These are phyloP conservation scores for Rhizopus arrhizus DNA, from an alignment of 371 early-diverging fungal species.

Conservation along the genomic window DNA sequence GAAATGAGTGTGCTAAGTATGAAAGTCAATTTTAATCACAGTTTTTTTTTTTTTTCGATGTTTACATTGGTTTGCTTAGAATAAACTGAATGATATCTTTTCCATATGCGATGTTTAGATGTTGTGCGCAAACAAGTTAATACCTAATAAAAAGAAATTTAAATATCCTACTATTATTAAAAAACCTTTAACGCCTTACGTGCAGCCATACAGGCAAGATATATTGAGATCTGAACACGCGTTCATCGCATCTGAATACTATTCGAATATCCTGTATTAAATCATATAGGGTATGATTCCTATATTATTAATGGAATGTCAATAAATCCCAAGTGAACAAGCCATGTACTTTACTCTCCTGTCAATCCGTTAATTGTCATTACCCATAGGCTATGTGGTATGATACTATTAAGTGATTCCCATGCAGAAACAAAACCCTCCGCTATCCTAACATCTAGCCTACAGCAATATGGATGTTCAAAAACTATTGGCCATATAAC, in stretches of 20 bases:
- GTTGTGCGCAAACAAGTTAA: constrained; percentile 42
- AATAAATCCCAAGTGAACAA: no score
- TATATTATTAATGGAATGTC: neutral
- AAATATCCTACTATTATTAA: constrained; percentile 11
- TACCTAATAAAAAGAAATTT: constrained; percentile 24
- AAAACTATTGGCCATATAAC: neutral
- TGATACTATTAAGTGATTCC: constrained; percentile 42
- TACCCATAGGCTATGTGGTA: constrained; percentile 49
- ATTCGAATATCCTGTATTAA: constrained; percentile 56
- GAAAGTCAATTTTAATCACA: neutral
- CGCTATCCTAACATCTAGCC: constrained; percentile 25
- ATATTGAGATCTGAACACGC: constrained; percentile 51
- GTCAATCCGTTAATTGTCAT: constrained; percentile 27
- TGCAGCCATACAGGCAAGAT: constrained; percentile 58
- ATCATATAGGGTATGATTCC: constrained; percentile 39
- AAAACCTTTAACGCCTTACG: constrained; percentile 33
- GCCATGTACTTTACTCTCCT: constrained; percentile 2
- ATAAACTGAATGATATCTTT: constrained; percentile 35
- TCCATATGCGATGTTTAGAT: constrained; percentile 52
- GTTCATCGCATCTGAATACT: constrained; percentile 54
- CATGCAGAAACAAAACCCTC: constrained; percentile 42
- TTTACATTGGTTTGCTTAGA: constrained; percentile 25
- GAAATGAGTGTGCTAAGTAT: constrained; percentile 17
- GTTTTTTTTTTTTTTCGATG: neutral
- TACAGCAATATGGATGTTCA: neutral